phyloP scores from a whole-genome alignment of 2,329 filamentous ascomycete genomes.

The Fusarium virguliforme region DNA sequence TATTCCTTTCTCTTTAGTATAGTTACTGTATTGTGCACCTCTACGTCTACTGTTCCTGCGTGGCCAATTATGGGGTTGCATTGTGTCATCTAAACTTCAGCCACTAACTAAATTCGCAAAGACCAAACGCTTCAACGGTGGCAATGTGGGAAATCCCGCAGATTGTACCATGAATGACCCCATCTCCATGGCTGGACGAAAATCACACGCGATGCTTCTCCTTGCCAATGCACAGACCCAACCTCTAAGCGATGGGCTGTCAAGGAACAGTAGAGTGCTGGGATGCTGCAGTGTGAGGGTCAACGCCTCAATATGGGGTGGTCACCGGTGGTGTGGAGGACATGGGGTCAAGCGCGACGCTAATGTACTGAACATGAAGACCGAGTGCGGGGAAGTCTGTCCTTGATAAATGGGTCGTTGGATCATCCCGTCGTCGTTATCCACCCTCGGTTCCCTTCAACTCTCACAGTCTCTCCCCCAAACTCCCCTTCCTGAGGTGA shows the following conservation, averaged over 20 bases:
- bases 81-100: neutral
- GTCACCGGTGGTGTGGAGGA: neutral
- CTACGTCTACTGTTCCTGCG: neutral
- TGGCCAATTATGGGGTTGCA: neutral
- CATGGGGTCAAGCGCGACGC: constrained; percentile 1
- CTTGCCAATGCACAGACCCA: neutral
- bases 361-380: neutral
- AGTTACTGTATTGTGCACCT: neutral
- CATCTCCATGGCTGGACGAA: neutral
- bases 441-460: neutral
- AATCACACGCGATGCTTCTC: neutral
- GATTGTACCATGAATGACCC: neutral
- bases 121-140: neutral
- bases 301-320: constrained; percentile 1
- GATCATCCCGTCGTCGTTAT: neutral
- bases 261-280: neutral
- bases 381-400: neutral
- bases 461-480: neutral
- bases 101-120: neutral
- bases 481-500: neutral
- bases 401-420: neutral
- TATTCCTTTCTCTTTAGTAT: neutral
- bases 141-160: neutral
- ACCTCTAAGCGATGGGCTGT: neutral
- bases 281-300: constrained; percentile 1